Evolutionary conservation across 108 stramenopile species (phyloP), one percentile per base, ranked within the genome.

Genomic region (Skeletonema tropicum): DNA sequence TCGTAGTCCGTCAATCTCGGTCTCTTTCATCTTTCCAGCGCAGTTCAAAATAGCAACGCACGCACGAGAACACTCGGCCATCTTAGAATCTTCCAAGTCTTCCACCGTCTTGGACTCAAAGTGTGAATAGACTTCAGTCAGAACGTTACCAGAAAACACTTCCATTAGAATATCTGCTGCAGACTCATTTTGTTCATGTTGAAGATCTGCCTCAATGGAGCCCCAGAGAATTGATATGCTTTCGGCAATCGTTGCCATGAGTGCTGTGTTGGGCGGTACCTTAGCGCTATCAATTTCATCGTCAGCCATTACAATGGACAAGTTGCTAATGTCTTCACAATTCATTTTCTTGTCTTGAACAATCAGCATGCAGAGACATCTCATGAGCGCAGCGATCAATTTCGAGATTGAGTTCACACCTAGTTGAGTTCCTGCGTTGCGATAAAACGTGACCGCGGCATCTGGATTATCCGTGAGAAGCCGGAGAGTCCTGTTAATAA

Each of bases 371-470:
- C 71, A 72, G n/a, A 96, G 83, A 52, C 92, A 93, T 55, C 84
- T 86, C 60, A 95, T 76, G 15, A 98, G 89, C 74, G 96, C 91
- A 2, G 87, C 82, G 33, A 87, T 83, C 33, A 98, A 69, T 63
- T 96, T 97, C n/a, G 88, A 83, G 48, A 96, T 87, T 3, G 90
- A 73, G 21, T 88, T 80, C 3, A 94, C 82, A 1, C 80, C 79
- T 9, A 95, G 76, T 46, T 88, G 79, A 15, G 76, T 68, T 26
- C 84, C 83, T 60, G 97, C 59, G 57, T 96, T 94, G 41, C 85
- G 79, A 68, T 91, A 98, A 73, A 99, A 98, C 1, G 86, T 90
- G 23, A 70, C 59, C 8, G 97, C 96, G 5, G 98, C 96, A 1
- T 68, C 70, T 0, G 93, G 90, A 79, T 94, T 82, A 30, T 83